Evolutionary conservation across 257 asterid species (phyloP).

Genomic region (Phtheirospermum japonicum): DNA sequence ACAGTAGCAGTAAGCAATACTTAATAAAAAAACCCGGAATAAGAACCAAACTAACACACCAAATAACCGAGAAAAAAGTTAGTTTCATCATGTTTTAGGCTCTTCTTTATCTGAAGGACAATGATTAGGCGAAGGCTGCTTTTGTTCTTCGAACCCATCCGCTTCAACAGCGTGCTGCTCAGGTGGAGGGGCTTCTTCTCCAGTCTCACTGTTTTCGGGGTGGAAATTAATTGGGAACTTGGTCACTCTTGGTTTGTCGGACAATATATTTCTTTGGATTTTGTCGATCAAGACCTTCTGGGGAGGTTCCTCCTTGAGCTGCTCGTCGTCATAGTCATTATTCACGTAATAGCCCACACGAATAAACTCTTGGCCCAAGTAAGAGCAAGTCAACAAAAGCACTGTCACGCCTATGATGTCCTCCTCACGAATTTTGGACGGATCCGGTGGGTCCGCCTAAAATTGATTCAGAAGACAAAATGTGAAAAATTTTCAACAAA

Average conservation of each 20-base stretch:
- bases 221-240: slow-evolving; percentile 60
- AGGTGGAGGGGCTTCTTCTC: slow-evolving; percentile 56
- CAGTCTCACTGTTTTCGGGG: slow-evolving; percentile 37
- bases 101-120: slow-evolving; percentile 42
- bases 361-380: slow-evolving; percentile 85
- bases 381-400: slow-evolving; percentile 88
- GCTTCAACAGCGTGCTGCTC: slow-evolving; percentile 52
- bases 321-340: slow-evolving; percentile 80
- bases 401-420: slow-evolving; percentile 95
- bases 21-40: slow-evolving; percentile 20
- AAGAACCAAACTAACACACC: slow-evolving; percentile 23
- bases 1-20: slow-evolving; percentile 1
- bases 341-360: slow-evolving; percentile 95
- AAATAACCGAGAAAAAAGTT: slow-evolving; percentile 11
- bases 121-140: slow-evolving; percentile 37
- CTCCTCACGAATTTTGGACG: slow-evolving; percentile 90
- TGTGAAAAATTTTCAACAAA: no score
- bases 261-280: slow-evolving; percentile 78
- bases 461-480: no score
- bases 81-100: slow-evolving; percentile 25
- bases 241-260: slow-evolving; percentile 93
- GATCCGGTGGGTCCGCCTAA: slow-evolving; percentile 98
- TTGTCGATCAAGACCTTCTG: slow-evolving; percentile 75
- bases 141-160: slow-evolving; percentile 46
- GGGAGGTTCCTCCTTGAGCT: slow-evolving; percentile 88